A percentile compares a stretch with the other conserved stretches of the same genome.
These are phyloP conservation scores for Hordeum marinum DNA, from an alignment of 176 grass and related monocot genomes.

Conservation along the genomic window DNA sequence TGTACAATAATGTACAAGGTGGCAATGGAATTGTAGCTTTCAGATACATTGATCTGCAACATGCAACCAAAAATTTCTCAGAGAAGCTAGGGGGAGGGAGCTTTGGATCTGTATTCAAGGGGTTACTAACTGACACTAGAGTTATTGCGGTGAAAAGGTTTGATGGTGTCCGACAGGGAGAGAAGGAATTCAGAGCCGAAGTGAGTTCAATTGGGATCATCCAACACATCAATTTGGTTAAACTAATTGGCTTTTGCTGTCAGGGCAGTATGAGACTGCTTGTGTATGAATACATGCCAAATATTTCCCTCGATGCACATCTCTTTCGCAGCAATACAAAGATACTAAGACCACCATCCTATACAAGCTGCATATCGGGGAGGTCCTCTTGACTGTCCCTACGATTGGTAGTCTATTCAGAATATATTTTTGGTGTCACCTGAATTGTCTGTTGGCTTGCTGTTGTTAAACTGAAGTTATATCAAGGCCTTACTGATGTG, in stretches of 20 bases:
- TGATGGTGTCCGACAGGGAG: slow-evolving; percentile 9
- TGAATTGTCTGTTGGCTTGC: not conserved
- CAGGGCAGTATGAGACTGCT: slow-evolving; percentile 13
- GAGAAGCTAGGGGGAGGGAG: slow-evolving; percentile 36
- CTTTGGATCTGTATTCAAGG: slow-evolving; percentile 48
- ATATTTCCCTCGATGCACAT: slow-evolving; percentile 32
- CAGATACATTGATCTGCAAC: slow-evolving; percentile 23
- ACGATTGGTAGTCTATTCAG: slow-evolving; percentile 49
- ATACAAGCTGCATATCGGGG: slow-evolving; percentile 75
- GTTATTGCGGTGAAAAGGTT: slow-evolving; percentile 42
- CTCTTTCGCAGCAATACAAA: slow-evolving; percentile 1
- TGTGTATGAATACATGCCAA: slow-evolving; percentile 47
- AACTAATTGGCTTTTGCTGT: slow-evolving; percentile 39
- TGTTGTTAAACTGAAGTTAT: not conserved
- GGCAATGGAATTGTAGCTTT: slow-evolving; percentile 10
- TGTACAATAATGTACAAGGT: slow-evolving; percentile 4
- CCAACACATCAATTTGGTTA: slow-evolving; percentile 44
- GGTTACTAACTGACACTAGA: slow-evolving; percentile 9
- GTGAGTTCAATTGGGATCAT: slow-evolving; percentile 49
- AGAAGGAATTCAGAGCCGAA: slow-evolving; percentile 47
- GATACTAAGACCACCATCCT: slow-evolving; percentile 50
- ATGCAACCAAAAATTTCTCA: slow-evolving; percentile 36
- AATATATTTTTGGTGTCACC: not conserved
- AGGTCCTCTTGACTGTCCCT: slow-evolving; percentile 63
- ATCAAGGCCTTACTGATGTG: not conserved